Base-by-base conservation (phyloP, 495 filamentous ascomycete species). In the Aspergillus sclerotioniger region DNA sequence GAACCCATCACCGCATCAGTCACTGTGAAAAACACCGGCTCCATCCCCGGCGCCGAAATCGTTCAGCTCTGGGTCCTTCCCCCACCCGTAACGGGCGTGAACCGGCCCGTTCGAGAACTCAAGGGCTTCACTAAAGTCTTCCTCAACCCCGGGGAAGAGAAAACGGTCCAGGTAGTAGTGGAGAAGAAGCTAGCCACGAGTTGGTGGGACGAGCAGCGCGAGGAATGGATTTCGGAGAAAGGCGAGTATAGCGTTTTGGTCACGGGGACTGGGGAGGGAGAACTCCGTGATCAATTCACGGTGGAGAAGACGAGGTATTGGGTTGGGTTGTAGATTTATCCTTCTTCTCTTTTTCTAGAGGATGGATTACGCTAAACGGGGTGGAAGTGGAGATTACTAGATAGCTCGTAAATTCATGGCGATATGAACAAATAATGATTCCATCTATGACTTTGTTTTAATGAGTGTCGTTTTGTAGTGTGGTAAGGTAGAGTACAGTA, bases 61-160 rank as follows among this genome's bases (percentile, higher is more conserved):
- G 84, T 93, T 13, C 90, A 96, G 78, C 71, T 91, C 15, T 96
- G 94, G 67, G 77, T 93, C 41, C 58, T 66, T 15, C 25, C 25
- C 5, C 74, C 88, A 5, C 85, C 84, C 1, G 59, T 67, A 41
- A 82, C 75, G 15, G 80, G 74, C 54, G 77, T 83, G 16, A 82
- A 79, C 48, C 78, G 89, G 17, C 90, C 91, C 3, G 82, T 87
- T 52, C 89, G 91, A 57, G 88, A 92, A 67, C 75, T 95, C 1
- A 88, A 87, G 56, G 90, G 86, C 1, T 95, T 96, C 68, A 82
- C 85, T 60, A 95, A 94, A 71, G 86, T 94, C 0, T 76, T 76
- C 51, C 69, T 95, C 8, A 77, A 86, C 55, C 80, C 85, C 0
- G 87, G 87, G 3, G 85, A 94, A 78, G 85, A 81, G 3, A 85